These are phyloP conservation scores for Hymenoscyphus occultus DNA, from an alignment of 2,329 filamentous ascomycete genomes.

Conservation along the genomic window DNA sequence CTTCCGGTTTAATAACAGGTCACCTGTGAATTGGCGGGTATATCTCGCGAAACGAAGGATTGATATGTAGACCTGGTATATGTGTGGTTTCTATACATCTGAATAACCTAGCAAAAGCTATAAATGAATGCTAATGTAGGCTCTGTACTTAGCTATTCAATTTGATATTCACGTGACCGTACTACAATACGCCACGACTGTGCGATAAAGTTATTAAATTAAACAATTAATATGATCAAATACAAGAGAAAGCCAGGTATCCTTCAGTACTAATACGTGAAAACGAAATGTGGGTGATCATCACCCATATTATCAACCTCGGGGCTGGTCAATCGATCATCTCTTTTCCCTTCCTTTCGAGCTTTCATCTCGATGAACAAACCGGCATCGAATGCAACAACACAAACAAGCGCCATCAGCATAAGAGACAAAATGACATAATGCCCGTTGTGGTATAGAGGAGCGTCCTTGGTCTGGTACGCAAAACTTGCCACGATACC, in stretches of 20 bases:
- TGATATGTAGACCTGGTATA: no score
- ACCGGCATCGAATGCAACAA: not conserved
- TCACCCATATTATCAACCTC: conserved; percentile 9
- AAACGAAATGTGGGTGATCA: conserved; percentile 9
- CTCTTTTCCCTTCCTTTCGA: conserved; percentile 6
- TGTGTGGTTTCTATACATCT: no score
- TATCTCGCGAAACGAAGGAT: no score
- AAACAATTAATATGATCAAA: not conserved
- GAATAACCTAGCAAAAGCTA: no score
- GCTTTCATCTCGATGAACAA: conserved; percentile 4
- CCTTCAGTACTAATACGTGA: conserved; percentile 6
- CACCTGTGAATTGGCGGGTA: no score
- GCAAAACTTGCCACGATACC: conserved; percentile 8
- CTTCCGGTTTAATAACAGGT: no score
- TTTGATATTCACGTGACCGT: no score
- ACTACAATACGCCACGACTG: not conserved
- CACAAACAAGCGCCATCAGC: conserved; percentile 7
- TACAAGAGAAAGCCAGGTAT: not conserved
- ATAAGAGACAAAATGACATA: conserved; percentile 1
- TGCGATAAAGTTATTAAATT: not conserved
- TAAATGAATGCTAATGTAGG: no score
- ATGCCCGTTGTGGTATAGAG: conserved; percentile 7
- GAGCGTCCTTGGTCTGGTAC: conserved; percentile 4
- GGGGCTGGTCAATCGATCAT: not conserved
- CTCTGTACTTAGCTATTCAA: no score